Conservation (phyloP, 78 protist species). For the Tieghemostelium lacteum region DNA sequence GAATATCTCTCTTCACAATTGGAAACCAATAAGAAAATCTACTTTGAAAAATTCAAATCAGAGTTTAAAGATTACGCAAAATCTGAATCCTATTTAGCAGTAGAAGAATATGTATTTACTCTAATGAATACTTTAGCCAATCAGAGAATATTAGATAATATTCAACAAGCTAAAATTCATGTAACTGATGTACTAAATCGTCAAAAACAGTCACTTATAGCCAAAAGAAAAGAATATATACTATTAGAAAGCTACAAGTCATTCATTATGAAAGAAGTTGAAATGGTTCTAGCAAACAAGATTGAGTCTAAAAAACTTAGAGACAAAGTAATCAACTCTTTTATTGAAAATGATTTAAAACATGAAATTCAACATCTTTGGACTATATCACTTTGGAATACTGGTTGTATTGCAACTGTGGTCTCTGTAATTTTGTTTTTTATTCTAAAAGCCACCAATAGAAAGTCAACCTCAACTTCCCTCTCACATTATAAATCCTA, state of each 20-base stretch:
- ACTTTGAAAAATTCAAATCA: not conserved
- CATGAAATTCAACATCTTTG: not conserved
- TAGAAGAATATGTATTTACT: not conserved
- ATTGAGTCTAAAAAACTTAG: slow-evolving; percentile 41
- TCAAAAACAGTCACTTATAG: slow-evolving; percentile 11
- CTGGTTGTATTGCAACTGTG: too few species aligned
- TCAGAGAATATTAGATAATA: slow-evolving; percentile 24
- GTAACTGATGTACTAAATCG: slow-evolving; percentile 45
- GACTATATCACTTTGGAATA: too few species aligned
- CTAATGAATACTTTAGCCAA: slow-evolving; percentile 14
- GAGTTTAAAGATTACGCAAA: not conserved
- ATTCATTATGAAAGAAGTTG: slow-evolving; percentile 29
- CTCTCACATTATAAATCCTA: too few species aligned
- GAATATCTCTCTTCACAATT: not conserved
- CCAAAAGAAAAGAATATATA: slow-evolving; percentile 1
- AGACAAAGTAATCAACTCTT: slow-evolving; percentile 50
- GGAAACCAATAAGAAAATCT: not conserved
- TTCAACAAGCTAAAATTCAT: slow-evolving; percentile 57
- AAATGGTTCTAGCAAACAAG: slow-evolving; percentile 11
- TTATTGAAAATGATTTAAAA: slow-evolving; percentile 47
- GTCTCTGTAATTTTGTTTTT: too few species aligned
- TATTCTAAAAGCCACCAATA: too few species aligned
- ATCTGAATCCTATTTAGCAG: slow-evolving; percentile 8
- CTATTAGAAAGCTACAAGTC: slow-evolving; percentile 9
- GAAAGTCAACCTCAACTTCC: too few species aligned